phyloP scores from a whole-genome alignment of 192 early-diverging fungal genomes.

The Mortierella alpina region DNA sequence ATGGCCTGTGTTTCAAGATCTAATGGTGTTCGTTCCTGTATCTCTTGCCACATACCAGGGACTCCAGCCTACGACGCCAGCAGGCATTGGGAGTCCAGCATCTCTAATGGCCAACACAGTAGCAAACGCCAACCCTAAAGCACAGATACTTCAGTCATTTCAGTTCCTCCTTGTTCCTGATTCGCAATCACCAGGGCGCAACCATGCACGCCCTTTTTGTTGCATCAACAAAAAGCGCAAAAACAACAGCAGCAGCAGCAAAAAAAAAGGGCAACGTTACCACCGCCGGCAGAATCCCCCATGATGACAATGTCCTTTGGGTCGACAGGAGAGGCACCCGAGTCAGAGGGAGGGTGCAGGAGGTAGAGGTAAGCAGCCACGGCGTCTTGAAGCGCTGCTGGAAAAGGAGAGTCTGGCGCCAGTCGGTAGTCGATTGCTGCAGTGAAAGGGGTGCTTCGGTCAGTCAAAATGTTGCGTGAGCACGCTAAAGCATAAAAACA shows the following conservation, averaged over 20 bases:
- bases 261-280: conserved; percentile 3
- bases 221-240: no score
- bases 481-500: no score
- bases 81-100: conserved; percentile 65
- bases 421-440: conserved; percentile 80
- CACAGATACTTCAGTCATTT: not conserved
- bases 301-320: conserved; percentile 68
- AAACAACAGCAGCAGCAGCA: conserved; percentile 62
- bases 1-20: not conserved
- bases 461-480: not conserved
- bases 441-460: not conserved
- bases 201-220: no score
- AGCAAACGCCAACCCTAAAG: conserved; percentile 59
- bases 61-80: conserved; percentile 63
- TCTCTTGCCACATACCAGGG: conserved; percentile 64
- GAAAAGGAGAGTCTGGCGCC: conserved; percentile 84
- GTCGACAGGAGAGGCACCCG: conserved; percentile 58
- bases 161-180: no score
- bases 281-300: conserved; percentile 80
- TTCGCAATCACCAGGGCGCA: no score
- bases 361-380: conserved; percentile 80
- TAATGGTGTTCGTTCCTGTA: not conserved
- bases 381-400: conserved; percentile 84
- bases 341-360: conserved; percentile 58
- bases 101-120: conserved; percentile 68